A percentile compares a stretch with the other conserved stretches of the same genome.
Evolutionary conservation across 192 early-diverging fungal genomes (phyloP).

Genomic region (Gigaspora rosea): DNA sequence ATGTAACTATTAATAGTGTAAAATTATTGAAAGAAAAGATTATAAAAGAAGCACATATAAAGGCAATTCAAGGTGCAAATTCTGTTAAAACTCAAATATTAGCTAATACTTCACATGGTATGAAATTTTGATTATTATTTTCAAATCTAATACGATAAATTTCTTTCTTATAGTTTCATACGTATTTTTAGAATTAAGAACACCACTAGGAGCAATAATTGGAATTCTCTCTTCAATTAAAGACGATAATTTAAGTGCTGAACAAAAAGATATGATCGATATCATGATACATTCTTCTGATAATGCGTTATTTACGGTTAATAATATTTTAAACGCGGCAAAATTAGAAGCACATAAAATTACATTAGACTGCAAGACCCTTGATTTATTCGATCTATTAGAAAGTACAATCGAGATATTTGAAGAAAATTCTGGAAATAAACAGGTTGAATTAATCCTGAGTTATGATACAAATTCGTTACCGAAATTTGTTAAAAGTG

Average conservation of each 20-base stretch:
- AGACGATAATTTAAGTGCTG: conserved; percentile 40
- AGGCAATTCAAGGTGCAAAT: conserved; percentile 42
- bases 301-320: conserved; percentile 44
- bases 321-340: conserved; percentile 44
- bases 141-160: too few species aligned
- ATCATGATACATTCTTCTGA: conserved; percentile 48
- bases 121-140: not conserved
- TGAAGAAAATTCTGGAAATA: conserved; percentile 40
- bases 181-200: conserved; percentile 17
- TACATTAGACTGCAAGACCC: conserved; percentile 48
- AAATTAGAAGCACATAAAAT: conserved; percentile 47
- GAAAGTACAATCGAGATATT: conserved; percentile 47
- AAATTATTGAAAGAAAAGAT: conserved; percentile 42
- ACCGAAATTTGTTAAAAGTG: too few species aligned
- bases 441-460: not conserved
- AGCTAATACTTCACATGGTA: conserved; percentile 48
- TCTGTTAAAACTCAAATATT: conserved; percentile 47
- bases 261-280: conserved; percentile 49
- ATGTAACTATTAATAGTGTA: conserved; percentile 41
- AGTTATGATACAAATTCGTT: too few species aligned
- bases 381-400: conserved; percentile 43
- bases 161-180: not conserved
- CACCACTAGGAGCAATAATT: conserved; percentile 47
- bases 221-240: conserved; percentile 45
- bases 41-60: conserved; percentile 43